Evolutionary conservation across 768 basidiomycete genomes (phyloP).

Genomic region (Lentinula detonsa): DNA sequence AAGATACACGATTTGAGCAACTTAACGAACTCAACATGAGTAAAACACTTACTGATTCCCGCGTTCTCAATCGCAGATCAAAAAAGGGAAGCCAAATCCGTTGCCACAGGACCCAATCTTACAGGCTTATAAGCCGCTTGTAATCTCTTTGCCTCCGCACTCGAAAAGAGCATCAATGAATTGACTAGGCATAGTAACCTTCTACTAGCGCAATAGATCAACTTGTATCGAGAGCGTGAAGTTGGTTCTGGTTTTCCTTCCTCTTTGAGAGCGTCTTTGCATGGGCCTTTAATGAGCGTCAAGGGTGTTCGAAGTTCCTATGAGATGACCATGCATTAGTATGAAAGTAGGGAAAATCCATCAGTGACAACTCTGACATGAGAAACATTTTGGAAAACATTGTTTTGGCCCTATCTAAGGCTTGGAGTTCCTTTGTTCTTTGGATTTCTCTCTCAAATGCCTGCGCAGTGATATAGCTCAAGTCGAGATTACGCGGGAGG

Average conservation of each 20-base stretch:
- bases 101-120: neutral
- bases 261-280: slow-evolving; percentile 5
- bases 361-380: neutral
- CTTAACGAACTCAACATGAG: neutral
- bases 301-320: slow-evolving; percentile 4
- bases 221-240: slow-evolving; percentile 2
- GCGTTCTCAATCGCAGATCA: slow-evolving; percentile 6
- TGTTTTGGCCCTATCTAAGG: slow-evolving; percentile 6
- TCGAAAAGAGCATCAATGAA: slow-evolving; percentile 6
- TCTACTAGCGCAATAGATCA: slow-evolving; percentile 3
- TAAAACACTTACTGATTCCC: neutral
- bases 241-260: neutral
- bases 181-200: slow-evolving; percentile 6
- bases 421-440: slow-evolving; percentile 4
- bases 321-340: neutral
- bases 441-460: slow-evolving; percentile 2
- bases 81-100: slow-evolving; percentile 7
- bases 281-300: slow-evolving; percentile 6
- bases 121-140: slow-evolving; percentile 1
- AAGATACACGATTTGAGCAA: neutral
- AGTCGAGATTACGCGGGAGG: neutral
- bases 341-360: neutral
- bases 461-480: neutral
- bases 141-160: slow-evolving; percentile 7
- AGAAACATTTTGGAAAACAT: slow-evolving; percentile 8